Evolutionary conservation across 2,329 filamentous ascomycete genomes (phyloP).

Genomic region (Beauveria pseudobassiana): DNA sequence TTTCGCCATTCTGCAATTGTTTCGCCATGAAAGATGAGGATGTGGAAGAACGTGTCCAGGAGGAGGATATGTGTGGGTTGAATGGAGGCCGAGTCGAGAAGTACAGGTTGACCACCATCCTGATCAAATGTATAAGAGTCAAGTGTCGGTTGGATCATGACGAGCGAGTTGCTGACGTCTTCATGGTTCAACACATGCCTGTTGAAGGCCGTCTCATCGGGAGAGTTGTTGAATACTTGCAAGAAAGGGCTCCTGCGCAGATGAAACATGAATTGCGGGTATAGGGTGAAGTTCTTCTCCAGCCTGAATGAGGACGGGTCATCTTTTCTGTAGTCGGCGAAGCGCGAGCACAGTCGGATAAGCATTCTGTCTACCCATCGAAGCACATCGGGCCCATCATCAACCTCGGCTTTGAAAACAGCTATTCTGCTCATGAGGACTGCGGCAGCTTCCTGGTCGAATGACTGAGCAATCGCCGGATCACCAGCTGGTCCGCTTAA

Average conservation of each 20-base stretch:
- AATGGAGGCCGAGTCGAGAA: conserved; percentile 93
- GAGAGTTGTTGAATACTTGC: conserved; percentile 99
- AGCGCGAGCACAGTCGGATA: conserved; percentile 89
- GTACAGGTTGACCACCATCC: conserved; percentile 84
- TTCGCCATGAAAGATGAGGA: conserved; percentile 97
- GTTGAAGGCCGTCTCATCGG: conserved; percentile 98
- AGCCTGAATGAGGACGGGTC: conserved; percentile 93
- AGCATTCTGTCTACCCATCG: conserved; percentile 99
- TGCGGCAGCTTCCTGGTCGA: conserved; percentile 95
- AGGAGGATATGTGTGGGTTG: conserved; percentile 89
- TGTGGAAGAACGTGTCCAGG: conserved; percentile 98
- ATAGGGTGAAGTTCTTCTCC: conserved; percentile 98
- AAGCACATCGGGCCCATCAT: conserved; percentile 95
- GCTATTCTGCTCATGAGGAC: conserved; percentile 99
- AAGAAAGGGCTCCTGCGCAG: conserved; percentile 93
- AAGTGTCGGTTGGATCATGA: conserved; percentile 98
- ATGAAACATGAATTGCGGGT: conserved; percentile 99
- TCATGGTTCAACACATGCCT: conserved; percentile 95
- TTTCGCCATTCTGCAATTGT: conserved; percentile 98
- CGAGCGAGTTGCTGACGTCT: conserved; percentile 89
- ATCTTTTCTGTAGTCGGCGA: conserved; percentile 96
- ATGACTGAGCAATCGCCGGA: conserved; percentile 89
- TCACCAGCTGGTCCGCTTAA: conserved; percentile 91
- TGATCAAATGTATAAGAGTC: conserved; percentile 97
- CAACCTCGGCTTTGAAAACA: conserved; percentile 97